Conservation (phyloP, 75 land plant species). For the Picea sitchensis region DNA sequence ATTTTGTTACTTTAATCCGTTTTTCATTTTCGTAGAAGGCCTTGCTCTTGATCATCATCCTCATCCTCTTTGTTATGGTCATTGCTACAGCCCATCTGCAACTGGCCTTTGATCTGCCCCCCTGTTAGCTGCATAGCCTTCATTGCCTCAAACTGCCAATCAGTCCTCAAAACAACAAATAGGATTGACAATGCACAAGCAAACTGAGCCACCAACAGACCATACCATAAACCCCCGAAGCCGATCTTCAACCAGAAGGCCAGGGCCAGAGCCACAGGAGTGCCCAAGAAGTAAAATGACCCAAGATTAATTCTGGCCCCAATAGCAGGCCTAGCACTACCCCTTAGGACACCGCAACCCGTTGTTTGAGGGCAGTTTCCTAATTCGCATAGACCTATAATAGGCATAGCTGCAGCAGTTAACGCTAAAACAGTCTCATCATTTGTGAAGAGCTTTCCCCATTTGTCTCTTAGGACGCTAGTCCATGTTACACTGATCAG, state of each 20-base stretch:
- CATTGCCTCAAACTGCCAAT: slow-evolving; percentile 72
- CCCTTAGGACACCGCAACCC: slow-evolving; percentile 84
- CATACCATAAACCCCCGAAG: slow-evolving; percentile 82
- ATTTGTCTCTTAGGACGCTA: slow-evolving; percentile 30
- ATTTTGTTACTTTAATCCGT: neutral
- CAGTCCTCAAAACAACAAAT: slow-evolving; percentile 57
- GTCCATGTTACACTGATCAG: slow-evolving; percentile 69
- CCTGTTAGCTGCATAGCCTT: slow-evolving; percentile 57
- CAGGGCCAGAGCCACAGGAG: slow-evolving; percentile 78
- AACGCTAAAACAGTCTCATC: slow-evolving; percentile 51
- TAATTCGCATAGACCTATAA: slow-evolving; percentile 82
- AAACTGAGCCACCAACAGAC: slow-evolving; percentile 75
- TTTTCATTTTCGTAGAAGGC: neutral
- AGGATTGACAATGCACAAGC: slow-evolving; percentile 65
- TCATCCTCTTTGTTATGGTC: neutral
- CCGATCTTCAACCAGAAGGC: slow-evolving; percentile 69
- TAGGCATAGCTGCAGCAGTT: slow-evolving; percentile 70
- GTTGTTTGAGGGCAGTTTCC: slow-evolving; percentile 96
- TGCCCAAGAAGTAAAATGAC: slow-evolving; percentile 83
- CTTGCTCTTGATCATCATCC: neutral
- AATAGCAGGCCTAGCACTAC: slow-evolving; percentile 76
- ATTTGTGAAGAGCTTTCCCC: slow-evolving; percentile 69
- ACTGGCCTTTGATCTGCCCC: slow-evolving; percentile 9
- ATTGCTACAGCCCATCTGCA: neutral
- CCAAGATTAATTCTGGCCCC: slow-evolving; percentile 80